phyloP scores from a whole-genome alignment of 1,284 basidiomycete species.

The Cystobasidium sp. region DNA sequence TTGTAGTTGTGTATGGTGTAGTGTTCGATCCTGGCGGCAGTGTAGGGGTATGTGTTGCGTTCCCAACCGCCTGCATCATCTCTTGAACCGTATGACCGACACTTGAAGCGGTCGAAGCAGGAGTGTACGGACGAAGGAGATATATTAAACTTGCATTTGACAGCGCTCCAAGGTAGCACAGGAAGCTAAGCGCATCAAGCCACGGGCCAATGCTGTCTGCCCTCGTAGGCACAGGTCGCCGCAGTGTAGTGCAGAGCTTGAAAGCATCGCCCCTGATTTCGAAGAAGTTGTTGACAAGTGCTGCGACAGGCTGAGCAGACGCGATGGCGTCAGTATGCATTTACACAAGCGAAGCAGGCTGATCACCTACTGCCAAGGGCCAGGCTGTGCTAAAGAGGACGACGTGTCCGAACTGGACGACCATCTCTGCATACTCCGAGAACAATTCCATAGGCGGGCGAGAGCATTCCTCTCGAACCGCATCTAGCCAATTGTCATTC shows the following conservation, averaged over 20 bases:
- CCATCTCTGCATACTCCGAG: constrained; percentile 50
- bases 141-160: constrained; percentile 85
- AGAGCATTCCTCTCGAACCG: constrained; percentile 74
- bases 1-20: constrained; percentile 19
- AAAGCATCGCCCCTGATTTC: constrained; percentile 92
- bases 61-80: constrained; percentile 6
- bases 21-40: constrained; percentile 10
- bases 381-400: constrained; percentile 91
- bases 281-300: constrained; percentile 60
- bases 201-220: constrained; percentile 92
- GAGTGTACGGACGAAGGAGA: constrained; percentile 66
- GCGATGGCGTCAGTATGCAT: constrained; percentile 60
- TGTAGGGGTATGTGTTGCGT: constrained; percentile 11
- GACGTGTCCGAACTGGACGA: constrained; percentile 79
- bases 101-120: not conserved
- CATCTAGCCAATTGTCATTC: constrained; percentile 68
- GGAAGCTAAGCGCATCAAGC: constrained; percentile 83
- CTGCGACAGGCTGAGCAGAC: constrained; percentile 28
- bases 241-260: constrained; percentile 85
- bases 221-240: constrained; percentile 81
- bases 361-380: constrained; percentile 67
- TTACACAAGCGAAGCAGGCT: not conserved
- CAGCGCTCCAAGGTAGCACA: constrained; percentile 83
- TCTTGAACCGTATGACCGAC: constrained; percentile 2
- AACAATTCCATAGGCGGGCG: constrained; percentile 73